Evolutionary conservation across 768 basidiomycete genomes (phyloP).

Genomic region (Phallus indusiatus): DNA sequence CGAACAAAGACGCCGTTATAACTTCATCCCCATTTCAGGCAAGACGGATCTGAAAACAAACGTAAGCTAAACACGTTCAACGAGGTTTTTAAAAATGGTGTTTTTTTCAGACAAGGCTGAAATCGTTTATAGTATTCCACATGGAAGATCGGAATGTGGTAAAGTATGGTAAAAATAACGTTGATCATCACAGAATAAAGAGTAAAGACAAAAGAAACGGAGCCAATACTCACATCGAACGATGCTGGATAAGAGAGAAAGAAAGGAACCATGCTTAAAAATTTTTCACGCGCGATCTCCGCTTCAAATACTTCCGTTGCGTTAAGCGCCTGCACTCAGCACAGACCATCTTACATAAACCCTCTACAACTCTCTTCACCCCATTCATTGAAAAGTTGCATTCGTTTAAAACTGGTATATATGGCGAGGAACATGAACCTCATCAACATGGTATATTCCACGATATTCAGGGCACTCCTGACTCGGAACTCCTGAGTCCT

Average conservation of each 20-base stretch:
- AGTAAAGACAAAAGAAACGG: not conserved
- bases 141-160: slow-evolving; percentile 73
- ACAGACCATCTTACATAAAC: not conserved
- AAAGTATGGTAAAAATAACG: slow-evolving; percentile 62
- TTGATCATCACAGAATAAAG: slow-evolving; percentile 54
- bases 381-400: not conserved
- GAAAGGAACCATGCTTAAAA: not conserved
- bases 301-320: not conserved
- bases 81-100: not conserved
- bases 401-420: not conserved
- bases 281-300: not conserved
- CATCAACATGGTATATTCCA: not conserved
- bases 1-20: not conserved
- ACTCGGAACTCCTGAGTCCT: not conserved
- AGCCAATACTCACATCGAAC: not conserved
- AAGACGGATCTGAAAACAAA: not conserved
- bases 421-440: not conserved
- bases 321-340: not conserved
- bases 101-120: slow-evolving; percentile 96
- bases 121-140: slow-evolving; percentile 66
- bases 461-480: no score
- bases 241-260: not conserved
- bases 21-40: no score
- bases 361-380: not conserved
- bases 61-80: not conserved